Base-by-base conservation (phyloP, 306 rosid genomes). In the Purshia tridentata region DNA sequence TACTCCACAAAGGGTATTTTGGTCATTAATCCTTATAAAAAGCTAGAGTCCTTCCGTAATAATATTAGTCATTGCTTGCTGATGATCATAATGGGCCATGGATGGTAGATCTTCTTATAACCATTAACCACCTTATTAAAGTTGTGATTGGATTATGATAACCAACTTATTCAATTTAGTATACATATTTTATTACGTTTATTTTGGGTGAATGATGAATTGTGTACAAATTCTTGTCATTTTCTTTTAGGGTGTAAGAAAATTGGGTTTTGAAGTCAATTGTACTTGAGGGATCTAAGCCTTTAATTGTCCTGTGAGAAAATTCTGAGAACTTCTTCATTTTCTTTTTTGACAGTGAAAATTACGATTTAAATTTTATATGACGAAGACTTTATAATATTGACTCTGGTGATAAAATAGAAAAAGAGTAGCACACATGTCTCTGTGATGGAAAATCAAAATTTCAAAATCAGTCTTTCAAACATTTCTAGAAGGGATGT, bases 71-170 rank as follows among this genome's bases (percentile, higher is more conserved):
- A 6, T 71, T n/a, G 35, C 9, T 5, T 57, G 62, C 69, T 46
- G 78, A 81, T 87, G 71, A 80, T 80, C 80, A 72, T 18, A 71
- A 71, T 67, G 81, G 73, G 58, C 60, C 66, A 23, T 50, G 22
- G 48, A 40, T 6, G 20, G 18, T 46, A 29, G 59, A 71, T 71
- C 58, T 16, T 15, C 57, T 49, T 37, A 44, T 8, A 56, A 56
- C n/a, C n/a, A 19, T 16, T n/a, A 8, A 22, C 44, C 18, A 23
- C 18, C 49, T 37, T 45, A 1, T 1, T 16, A 9, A 37, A 18
- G 20, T 22, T 77, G 75, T 80, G 72, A 85, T 81, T 80, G 75
- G 79, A 81, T 73, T 80, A 85, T 80, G 65, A 79, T 88, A 60
- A 59, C 70, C 39, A 13, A 42, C 16, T 75, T 65, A 6, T 4